Percentiles rank a stretch among this genome's conserved stretches.
These are phyloP conservation scores for Seminavis robusta DNA, from an alignment of 108 stramenopile species.

Conservation along the genomic window DNA sequence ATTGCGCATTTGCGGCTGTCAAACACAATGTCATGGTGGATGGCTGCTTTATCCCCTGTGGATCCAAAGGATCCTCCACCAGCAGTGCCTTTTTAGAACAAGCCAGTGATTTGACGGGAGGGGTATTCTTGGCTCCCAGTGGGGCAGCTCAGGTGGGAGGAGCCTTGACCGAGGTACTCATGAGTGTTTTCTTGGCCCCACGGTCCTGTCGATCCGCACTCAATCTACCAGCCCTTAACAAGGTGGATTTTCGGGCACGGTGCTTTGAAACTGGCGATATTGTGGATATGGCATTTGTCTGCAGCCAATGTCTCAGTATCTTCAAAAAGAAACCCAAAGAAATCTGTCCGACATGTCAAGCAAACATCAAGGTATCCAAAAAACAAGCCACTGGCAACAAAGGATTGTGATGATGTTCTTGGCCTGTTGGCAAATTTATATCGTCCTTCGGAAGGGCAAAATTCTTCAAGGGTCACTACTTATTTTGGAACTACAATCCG, in stretches of 20 bases:
- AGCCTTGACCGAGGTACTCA: conserved; percentile 70
- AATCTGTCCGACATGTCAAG: conserved; percentile 74
- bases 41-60: conserved; percentile 67
- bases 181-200: conserved; percentile 71
- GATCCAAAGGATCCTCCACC: conserved; percentile 21
- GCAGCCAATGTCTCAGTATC: conserved; percentile 83
- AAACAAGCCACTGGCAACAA: too few species aligned
- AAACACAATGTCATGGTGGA: conserved; percentile 74
- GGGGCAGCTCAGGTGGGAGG: conserved; percentile 73
- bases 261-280: conserved; percentile 78
- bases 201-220: conserved; percentile 40
- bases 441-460: too few species aligned
- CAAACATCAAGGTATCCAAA: conserved; percentile 35
- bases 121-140: conserved; percentile 34
- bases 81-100: conserved; percentile 72
- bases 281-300: conserved; percentile 74
- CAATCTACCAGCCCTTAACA: conserved; percentile 66
- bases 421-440: too few species aligned
- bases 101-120: conserved; percentile 63
- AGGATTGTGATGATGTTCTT: too few species aligned
- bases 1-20: conserved; percentile 80
- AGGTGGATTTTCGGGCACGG: conserved; percentile 82
- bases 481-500: too few species aligned
- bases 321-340: conserved; percentile 59
- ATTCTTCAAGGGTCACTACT: too few species aligned